Conservation (phyloP, 148 eudicot species). For the Chenopodium berlandieri region DNA sequence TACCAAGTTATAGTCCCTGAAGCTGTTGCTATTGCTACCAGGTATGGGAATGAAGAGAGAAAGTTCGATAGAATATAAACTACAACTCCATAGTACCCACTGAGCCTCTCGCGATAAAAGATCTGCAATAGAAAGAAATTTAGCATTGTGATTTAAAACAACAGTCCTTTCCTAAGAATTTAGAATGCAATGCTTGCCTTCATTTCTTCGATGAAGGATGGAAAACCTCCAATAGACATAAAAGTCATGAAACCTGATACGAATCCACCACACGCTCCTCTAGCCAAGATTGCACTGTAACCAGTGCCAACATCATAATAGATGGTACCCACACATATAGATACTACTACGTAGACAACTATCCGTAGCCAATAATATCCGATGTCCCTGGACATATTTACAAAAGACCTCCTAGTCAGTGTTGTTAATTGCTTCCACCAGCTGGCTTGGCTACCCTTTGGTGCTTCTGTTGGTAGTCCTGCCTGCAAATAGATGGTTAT, state of each 20-base stretch:
- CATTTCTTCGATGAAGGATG: conserved; percentile 93
- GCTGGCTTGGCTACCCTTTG: conserved; percentile 66
- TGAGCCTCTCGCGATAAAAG: conserved; percentile 68
- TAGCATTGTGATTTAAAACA: neutral
- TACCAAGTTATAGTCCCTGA: conserved; percentile 62
- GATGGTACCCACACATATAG: conserved; percentile 72
- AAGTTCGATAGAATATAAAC: conserved; percentile 74
- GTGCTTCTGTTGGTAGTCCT: conserved; percentile 40
- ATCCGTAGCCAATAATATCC: conserved; percentile 89
- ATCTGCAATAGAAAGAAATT: conserved; percentile 41
- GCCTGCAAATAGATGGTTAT: conserved; percentile 38
- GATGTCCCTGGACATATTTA: conserved; percentile 75
- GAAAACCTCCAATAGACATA: conserved; percentile 98
- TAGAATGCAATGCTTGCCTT: conserved; percentile 38
- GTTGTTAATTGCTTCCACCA: conserved; percentile 77
- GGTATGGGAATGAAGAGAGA: conserved; percentile 73
- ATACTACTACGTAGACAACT: conserved; percentile 50
- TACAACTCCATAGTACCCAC: conserved; percentile 73
- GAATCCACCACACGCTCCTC: conserved; percentile 90
- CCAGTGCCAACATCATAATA: conserved; percentile 77
- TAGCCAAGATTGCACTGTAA: conserved; percentile 69
- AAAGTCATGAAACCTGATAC: conserved; percentile 90
- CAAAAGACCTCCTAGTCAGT: conserved; percentile 64
- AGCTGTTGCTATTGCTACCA: conserved; percentile 45
- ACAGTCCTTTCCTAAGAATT: neutral